Evolutionary conservation across 1,139 yeast species (phyloP).

Genomic region (Zygoascus sp.): DNA sequence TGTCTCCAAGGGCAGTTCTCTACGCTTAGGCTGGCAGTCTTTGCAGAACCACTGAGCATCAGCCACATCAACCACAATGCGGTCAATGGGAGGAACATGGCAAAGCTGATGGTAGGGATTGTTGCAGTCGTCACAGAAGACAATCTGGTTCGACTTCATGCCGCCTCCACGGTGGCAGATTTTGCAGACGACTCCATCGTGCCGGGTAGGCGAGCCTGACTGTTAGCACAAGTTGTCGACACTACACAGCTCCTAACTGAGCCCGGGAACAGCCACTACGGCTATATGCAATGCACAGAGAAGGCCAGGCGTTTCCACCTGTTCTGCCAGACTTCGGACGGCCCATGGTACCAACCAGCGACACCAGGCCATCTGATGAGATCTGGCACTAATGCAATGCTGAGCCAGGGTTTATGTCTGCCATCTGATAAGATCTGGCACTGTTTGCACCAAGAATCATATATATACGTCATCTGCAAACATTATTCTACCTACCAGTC

Average conservation of each 20-base stretch:
- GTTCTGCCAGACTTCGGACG: too few relatives aligned
- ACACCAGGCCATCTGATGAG: too few relatives aligned
- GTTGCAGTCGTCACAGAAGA: constrained; percentile 42
- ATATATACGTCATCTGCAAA: neutral
- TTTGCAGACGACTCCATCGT: constrained; percentile 37
- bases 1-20: constrained; percentile 38
- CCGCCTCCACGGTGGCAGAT: constrained; percentile 40
- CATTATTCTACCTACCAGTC: neutral
- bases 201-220: constrained; percentile 14
- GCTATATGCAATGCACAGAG: too few relatives aligned
- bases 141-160: constrained; percentile 39
- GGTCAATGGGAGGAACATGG: constrained; percentile 41
- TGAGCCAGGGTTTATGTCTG: too few relatives aligned
- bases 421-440: too few relatives aligned
- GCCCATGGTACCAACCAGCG: too few relatives aligned
- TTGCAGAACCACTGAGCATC: constrained; percentile 44
- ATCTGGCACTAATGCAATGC: too few relatives aligned
- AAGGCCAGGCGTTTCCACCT: too few relatives aligned
- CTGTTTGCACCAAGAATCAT: neutral
- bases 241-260: too few relatives aligned
- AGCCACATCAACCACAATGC: constrained; percentile 41
- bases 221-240: neutral
- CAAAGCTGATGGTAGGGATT: constrained; percentile 43
- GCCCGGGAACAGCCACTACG: too few relatives aligned
- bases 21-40: constrained; percentile 37